Evolutionary conservation across 805 yeast genomes (phyloP).

Genomic region (Zygosaccharomyces bailii): DNA sequence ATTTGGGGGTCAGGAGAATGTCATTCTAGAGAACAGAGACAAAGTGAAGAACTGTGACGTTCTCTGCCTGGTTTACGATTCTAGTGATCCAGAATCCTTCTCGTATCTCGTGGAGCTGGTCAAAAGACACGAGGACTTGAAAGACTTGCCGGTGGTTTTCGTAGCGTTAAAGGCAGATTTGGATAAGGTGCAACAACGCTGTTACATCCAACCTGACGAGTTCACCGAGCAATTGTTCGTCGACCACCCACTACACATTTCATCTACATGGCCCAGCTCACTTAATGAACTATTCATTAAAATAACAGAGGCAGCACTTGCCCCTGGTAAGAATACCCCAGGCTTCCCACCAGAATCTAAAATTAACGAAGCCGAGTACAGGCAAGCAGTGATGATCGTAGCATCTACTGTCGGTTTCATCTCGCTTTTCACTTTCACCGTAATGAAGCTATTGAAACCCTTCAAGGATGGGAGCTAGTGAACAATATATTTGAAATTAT

Average conservation of each 20-base stretch:
- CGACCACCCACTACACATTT: constrained; percentile 84
- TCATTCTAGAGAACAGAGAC: constrained; percentile 65
- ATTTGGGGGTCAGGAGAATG: constrained; percentile 80
- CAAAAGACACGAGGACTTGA: constrained; percentile 51
- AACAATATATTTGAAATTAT: not conserved
- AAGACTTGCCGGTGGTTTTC: constrained; percentile 74
- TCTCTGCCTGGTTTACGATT: constrained; percentile 83
- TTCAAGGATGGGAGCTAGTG: constrained; percentile 10
- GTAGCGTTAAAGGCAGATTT: constrained; percentile 94
- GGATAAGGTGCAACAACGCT: constrained; percentile 92
- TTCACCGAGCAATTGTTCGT: constrained; percentile 64
- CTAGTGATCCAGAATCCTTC: constrained; percentile 94
- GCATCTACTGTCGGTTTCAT: constrained; percentile 69
- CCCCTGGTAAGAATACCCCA: constrained; percentile 75
- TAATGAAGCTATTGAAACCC: constrained; percentile 43
- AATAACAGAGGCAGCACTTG: constrained; percentile 80
- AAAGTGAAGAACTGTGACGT: constrained; percentile 87
- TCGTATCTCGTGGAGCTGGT: constrained; percentile 74
- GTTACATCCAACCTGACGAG: constrained; percentile 81
- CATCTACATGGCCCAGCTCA: constrained; percentile 86
- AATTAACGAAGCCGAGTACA: constrained; percentile 44
- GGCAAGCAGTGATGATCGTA: constrained; percentile 54
- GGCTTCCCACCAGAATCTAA: constrained; percentile 64
- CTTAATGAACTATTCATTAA: constrained; percentile 80
- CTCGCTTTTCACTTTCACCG: constrained; percentile 60